phyloP scores from a whole-genome alignment of 208 protist genomes.

The Trypanosoma grayi region DNA sequence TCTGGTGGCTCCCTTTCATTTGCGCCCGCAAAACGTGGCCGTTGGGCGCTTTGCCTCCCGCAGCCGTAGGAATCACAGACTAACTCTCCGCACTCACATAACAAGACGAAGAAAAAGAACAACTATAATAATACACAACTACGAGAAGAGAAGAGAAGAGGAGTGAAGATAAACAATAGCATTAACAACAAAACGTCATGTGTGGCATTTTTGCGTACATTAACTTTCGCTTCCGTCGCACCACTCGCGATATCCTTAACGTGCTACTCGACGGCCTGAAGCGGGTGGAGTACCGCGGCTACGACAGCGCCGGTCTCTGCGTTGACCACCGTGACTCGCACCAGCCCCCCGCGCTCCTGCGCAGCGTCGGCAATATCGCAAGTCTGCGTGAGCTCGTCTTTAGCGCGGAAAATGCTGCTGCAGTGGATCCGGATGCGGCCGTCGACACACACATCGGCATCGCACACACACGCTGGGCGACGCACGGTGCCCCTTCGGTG shows the following conservation, averaged over 20 bases:
- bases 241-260: conserved; percentile 60
- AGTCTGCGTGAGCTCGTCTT: conserved; percentile 43
- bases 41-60: no score
- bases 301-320: conserved; percentile 94
- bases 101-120: background rate
- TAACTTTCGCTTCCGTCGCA: conserved; percentile 37
- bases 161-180: background rate
- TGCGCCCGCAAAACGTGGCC: no score
- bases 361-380: conserved; percentile 82
- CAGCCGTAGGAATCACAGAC: no score
- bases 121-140: conserved; percentile 3
- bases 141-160: background rate
- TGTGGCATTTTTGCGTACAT: conserved; percentile 91
- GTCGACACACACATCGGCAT: conserved; percentile 74
- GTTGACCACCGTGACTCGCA: conserved; percentile 34
- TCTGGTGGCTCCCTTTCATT: no score
- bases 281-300: conserved; percentile 95
- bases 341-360: conserved; percentile 43
- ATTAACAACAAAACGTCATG: conserved; percentile 43
- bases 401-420: background rate
- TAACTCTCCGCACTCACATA: no score
- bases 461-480: conserved; percentile 98
- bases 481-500: conserved; percentile 91
- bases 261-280: conserved; percentile 77
- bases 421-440: conserved; percentile 33